Conservation (phyloP, 1,284 basidiomycete species). For the Ceratobasidium sp. region DNA sequence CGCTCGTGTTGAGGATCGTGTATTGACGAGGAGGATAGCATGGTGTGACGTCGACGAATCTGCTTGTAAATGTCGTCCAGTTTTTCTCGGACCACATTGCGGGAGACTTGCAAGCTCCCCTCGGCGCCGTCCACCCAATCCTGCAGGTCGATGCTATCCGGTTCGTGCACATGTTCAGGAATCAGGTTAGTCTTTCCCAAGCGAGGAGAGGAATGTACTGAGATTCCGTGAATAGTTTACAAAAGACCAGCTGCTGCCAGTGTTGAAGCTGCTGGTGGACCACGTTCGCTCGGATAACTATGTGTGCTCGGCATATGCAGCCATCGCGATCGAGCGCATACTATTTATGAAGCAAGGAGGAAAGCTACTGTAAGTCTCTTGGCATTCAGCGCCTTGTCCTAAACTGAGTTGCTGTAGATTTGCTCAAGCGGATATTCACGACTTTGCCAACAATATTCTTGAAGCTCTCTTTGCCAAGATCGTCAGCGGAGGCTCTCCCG, state of each 20-base stretch:
- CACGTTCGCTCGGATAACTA: constrained; percentile 86
- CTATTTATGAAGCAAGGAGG: constrained; percentile 85
- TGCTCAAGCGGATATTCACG: constrained; percentile 84
- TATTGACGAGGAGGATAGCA: constrained; percentile 61
- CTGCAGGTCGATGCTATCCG: constrained; percentile 96
- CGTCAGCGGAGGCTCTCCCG: constrained; percentile 82
- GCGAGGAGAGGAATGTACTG: background rate
- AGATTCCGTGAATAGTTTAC: constrained; percentile 70
- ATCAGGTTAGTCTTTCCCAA: constrained; percentile 73
- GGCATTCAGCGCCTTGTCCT: too few relatives aligned
- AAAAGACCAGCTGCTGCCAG: constrained; percentile 92
- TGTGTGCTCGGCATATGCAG: constrained; percentile 89
- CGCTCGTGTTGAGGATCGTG: background rate
- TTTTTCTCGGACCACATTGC: constrained; percentile 96
- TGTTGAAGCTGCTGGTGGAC: constrained; percentile 87
- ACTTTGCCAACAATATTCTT: constrained; percentile 80
- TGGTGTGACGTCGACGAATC: constrained; percentile 93
- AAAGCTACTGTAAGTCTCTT: constrained; percentile 71
- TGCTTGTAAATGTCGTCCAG: constrained; percentile 91
- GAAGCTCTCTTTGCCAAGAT: constrained; percentile 84
- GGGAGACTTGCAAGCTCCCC: constrained; percentile 82
- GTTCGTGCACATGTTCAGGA: constrained; percentile 93
- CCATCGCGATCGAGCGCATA: constrained; percentile 89
- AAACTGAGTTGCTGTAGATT: constrained; percentile 66
- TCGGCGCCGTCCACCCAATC: constrained; percentile 82